Conservation (phyloP, 2,329 filamentous ascomycete genomes). For the Acrocalymma vagum region DNA sequence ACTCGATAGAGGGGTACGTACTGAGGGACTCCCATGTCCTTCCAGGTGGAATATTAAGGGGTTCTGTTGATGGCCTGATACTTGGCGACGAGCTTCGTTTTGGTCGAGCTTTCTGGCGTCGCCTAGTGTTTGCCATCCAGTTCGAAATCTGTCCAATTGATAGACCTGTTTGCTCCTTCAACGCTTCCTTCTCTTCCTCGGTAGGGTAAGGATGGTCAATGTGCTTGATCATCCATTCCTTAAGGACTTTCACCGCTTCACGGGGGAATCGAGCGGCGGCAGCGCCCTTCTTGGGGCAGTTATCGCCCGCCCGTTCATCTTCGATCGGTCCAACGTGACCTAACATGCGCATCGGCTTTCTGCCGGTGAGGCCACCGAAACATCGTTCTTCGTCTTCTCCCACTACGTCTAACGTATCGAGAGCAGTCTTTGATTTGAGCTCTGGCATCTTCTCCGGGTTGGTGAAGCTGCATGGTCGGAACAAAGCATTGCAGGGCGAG, state of each 20-base stretch:
- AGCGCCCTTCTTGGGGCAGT: constrained; percentile 42
- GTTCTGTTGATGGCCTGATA: constrained; percentile 66
- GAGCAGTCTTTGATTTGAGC: constrained; percentile 43
- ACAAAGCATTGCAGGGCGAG: constrained; percentile 57
- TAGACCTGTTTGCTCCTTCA: constrained; percentile 81
- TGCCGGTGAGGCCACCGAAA: constrained; percentile 47
- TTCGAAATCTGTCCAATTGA: constrained; percentile 87
- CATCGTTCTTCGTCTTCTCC: constrained; percentile 48
- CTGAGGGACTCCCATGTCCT: constrained; percentile 60
- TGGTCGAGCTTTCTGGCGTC: constrained; percentile 78
- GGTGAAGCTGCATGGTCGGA: constrained; percentile 58
- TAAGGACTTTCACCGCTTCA: constrained; percentile 80
- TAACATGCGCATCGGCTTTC: constrained; percentile 45
- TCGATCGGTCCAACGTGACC: constrained; percentile 48
- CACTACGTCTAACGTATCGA: constrained; percentile 59
- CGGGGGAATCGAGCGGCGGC: constrained; percentile 70
- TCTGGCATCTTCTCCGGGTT: constrained; percentile 41
- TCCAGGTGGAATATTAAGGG: constrained; percentile 77
- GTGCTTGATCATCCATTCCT: constrained; percentile 85
- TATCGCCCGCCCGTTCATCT: constrained; percentile 34
- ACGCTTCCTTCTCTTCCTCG: constrained; percentile 82
- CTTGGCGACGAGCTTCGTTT: constrained; percentile 75
- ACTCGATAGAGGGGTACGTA: constrained; percentile 33
- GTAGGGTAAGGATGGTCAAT: constrained; percentile 86
- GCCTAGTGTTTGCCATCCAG: constrained; percentile 90